Evolutionary conservation across 352 stramenopile genomes (phyloP).

Genomic region (Phytophthora pisi): DNA sequence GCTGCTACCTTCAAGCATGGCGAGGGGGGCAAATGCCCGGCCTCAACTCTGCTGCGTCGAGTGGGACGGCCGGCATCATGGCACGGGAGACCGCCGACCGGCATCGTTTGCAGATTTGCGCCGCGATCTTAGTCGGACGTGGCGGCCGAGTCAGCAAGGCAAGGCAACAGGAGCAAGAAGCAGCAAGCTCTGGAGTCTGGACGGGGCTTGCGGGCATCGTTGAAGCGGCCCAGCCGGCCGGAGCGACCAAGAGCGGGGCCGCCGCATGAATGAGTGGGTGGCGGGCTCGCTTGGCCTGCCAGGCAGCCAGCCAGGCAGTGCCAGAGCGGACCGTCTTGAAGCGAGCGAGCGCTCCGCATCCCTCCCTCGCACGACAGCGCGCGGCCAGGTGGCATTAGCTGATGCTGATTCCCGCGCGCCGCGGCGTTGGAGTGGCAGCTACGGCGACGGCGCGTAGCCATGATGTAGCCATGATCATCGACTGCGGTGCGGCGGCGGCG

Average conservation of each 20-base stretch:
- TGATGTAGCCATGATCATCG: neutral
- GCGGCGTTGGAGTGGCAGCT: slow-evolving; percentile 13
- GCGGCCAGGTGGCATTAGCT: slow-evolving; percentile 20
- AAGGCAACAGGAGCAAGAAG: neutral
- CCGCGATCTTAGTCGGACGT: slow-evolving; percentile 18
- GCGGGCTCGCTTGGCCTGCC: neutral
- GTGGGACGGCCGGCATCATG: slow-evolving; percentile 27
- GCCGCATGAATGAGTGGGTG: slow-evolving; percentile 13
- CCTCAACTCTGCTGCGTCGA: neutral
- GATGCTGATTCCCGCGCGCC: slow-evolving; percentile 19
- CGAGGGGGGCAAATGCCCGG: too few species aligned
- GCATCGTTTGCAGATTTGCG: slow-evolving; percentile 26
- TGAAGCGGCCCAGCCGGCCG: slow-evolving; percentile 11
- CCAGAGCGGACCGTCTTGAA: neutral
- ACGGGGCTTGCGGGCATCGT: neutral
- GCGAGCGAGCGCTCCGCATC: slow-evolving; percentile 11
- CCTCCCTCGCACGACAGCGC: slow-evolving; percentile 26
- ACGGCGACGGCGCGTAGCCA: slow-evolving; percentile 1
- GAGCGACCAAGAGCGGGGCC: neutral
- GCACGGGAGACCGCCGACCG: neutral
- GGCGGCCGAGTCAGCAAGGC: neutral
- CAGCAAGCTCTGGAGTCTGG: too few species aligned
- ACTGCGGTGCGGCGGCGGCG: too few species aligned
- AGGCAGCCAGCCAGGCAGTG: too few species aligned
- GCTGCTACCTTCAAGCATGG: neutral